Evolutionary conservation across 371 early-diverging fungal genomes (phyloP).

Genomic region (Mortierella sp.): DNA sequence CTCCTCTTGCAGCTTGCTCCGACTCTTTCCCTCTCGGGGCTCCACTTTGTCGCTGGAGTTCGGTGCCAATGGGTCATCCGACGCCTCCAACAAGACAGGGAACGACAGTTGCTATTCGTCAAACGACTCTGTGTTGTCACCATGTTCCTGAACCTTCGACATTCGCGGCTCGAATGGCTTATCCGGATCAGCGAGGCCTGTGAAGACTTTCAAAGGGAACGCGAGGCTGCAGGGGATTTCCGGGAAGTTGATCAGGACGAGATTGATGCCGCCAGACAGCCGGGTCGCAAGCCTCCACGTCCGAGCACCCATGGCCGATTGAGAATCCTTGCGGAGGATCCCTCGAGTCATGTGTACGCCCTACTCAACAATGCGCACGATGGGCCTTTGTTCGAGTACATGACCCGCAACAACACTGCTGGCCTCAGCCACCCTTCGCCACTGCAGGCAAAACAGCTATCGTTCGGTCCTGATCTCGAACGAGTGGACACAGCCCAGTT

Average conservation of each 20-base stretch:
- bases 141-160: constrained; percentile 27
- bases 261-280: not conserved
- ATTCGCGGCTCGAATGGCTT: constrained; percentile 38
- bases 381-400: not conserved
- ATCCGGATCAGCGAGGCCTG: not conserved
- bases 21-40: constrained; percentile 26
- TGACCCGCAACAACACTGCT: not conserved
- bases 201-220: constrained; percentile 14
- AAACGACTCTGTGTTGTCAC: constrained; percentile 16
- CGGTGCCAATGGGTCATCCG: constrained; percentile 18
- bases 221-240: not conserved
- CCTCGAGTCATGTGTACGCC: constrained; percentile 11
- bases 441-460: not conserved
- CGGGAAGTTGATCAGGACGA: not conserved
- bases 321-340: constrained; percentile 6
- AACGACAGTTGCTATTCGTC: not conserved
- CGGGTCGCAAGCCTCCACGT: not conserved
- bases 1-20: constrained; percentile 29
- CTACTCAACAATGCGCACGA: not conserved
- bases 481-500: constrained; percentile 28
- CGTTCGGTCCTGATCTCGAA: constrained; percentile 33
- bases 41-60: constrained; percentile 27
- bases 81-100: constrained; percentile 15
- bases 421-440: not conserved
- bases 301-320: not conserved